Conservation (phyloP, 495 filamentous ascomycete species). For the Hyaloscypha finlandica region DNA sequence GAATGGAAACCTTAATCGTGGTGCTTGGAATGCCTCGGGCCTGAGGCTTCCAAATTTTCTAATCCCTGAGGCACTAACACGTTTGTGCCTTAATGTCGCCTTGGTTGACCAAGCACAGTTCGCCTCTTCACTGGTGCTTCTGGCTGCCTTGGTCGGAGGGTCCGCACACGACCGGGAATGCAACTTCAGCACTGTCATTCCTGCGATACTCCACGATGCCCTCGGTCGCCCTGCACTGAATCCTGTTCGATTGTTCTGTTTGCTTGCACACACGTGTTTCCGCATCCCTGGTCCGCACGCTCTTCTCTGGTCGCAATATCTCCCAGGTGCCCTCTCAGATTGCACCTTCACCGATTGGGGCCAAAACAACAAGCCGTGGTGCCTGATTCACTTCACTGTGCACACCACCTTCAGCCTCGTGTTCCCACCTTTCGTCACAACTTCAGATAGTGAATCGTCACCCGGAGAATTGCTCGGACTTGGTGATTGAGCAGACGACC, state of each 20-base stretch:
- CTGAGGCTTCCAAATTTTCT: too few relatives aligned
- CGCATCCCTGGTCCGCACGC: background rate
- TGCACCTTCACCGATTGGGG: background rate
- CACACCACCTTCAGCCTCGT: background rate
- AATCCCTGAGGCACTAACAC: too few relatives aligned
- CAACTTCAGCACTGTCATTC: background rate
- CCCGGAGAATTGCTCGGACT: background rate
- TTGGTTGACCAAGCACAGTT: too few relatives aligned
- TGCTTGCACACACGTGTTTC: background rate
- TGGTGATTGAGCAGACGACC: background rate
- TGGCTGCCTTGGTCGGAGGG: background rate
- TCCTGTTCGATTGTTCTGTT: background rate
- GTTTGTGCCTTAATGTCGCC: too few relatives aligned
- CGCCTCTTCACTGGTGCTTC: too few relatives aligned
- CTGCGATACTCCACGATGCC: background rate
- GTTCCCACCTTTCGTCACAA: background rate
- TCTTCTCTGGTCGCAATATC: background rate
- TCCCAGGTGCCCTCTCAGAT: background rate
- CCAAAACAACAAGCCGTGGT: background rate
- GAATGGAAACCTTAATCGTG: conserved; percentile 1
- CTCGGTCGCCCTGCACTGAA: background rate
- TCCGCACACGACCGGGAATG: background rate
- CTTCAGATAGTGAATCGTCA: background rate
- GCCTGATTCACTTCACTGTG: background rate
- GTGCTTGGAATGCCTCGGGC: background rate